Evolutionary conservation across 305 asterid species (phyloP).

Genomic region (Lippia alba): DNA sequence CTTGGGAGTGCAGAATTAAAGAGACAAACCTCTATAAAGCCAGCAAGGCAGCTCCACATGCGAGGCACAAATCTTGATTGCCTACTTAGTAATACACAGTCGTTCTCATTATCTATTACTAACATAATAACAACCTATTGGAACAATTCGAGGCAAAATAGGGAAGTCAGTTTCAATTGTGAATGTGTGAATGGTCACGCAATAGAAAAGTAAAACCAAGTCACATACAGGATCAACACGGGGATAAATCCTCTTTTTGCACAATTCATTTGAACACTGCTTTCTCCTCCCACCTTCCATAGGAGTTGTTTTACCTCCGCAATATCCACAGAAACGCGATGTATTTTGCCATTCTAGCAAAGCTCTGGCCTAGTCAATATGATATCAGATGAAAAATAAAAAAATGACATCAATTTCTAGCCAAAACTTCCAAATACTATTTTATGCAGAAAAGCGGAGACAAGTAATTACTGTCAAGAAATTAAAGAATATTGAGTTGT

Average conservation of each 20-base stretch:
- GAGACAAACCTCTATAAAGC: slow-evolving; percentile 80
- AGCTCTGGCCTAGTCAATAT: slow-evolving; percentile 73
- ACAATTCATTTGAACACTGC: slow-evolving; percentile 74
- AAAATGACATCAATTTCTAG: too few species aligned
- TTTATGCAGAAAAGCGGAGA: too few species aligned
- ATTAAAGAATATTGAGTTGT: not conserved
- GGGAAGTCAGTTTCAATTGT: slow-evolving; percentile 3
- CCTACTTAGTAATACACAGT: slow-evolving; percentile 78
- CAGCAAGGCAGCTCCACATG: slow-evolving; percentile 99
- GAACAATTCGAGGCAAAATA: slow-evolving; percentile 26
- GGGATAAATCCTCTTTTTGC: slow-evolving; percentile 87
- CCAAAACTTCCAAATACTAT: too few species aligned
- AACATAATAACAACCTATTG: slow-evolving; percentile 93
- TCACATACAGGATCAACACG: slow-evolving; percentile 92
- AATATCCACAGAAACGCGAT: slow-evolving; percentile 81
- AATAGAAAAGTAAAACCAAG: slow-evolving; percentile 23
- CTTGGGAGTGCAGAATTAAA: slow-evolving; percentile 20
- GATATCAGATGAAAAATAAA: not conserved
- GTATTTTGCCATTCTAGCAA: slow-evolving; percentile 86
- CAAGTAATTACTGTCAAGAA: too few species aligned
- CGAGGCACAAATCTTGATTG: slow-evolving; percentile 97
- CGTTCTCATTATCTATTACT: slow-evolving; percentile 89
- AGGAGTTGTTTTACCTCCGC: slow-evolving; percentile 67
- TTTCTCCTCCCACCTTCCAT: slow-evolving; percentile 91
- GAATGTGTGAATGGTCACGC: too few species aligned